Evolutionary conservation across 768 basidiomycete genomes (phyloP).

Genomic region (Asterophora lycoperdoides): DNA sequence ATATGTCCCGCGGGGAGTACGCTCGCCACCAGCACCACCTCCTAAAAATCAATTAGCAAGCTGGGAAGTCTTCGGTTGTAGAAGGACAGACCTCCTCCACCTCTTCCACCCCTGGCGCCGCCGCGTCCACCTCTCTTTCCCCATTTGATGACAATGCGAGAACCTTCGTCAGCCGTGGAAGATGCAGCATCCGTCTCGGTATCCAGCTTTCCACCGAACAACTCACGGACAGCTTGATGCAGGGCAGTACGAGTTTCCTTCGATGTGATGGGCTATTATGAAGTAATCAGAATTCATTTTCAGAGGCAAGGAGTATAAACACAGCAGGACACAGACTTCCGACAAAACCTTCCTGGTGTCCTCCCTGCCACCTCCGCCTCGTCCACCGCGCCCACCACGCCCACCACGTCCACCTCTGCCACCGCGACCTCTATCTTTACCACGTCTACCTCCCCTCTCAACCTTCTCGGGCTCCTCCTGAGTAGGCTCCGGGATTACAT

Average conservation of each 20-base stretch:
- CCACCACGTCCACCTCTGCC: conserved; percentile 41
- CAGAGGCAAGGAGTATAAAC: conserved; percentile 10
- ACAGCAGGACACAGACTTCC: conserved; percentile 52
- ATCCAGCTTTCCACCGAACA: conserved; percentile 82
- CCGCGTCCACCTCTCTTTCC: conserved; percentile 47
- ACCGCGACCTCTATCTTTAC: conserved; percentile 44
- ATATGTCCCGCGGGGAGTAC: conserved; percentile 56
- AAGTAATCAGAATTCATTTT: conserved; percentile 13
- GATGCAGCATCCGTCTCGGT: conserved; percentile 63
- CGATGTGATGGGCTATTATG: conserved; percentile 67
- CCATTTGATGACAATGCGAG: conserved; percentile 80
- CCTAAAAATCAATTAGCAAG: background rate
- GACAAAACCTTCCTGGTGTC: conserved; percentile 78
- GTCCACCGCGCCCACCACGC: conserved; percentile 35
- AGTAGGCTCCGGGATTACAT: conserved; percentile 15
- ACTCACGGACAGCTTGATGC: conserved; percentile 74
- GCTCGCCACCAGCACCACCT: conserved; percentile 27
- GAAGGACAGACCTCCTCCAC: conserved; percentile 25
- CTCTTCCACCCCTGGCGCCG: conserved; percentile 43
- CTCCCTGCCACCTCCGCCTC: conserved; percentile 41
- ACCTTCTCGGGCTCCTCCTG: conserved; percentile 23
- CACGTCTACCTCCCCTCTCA: conserved; percentile 29
- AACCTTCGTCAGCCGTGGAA: conserved; percentile 52
- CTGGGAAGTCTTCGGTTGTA: background rate
- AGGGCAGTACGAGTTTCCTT: conserved; percentile 80